phyloP scores from a whole-genome alignment of 176 grass and related monocot genomes.

The Oryza meyeriana region DNA sequence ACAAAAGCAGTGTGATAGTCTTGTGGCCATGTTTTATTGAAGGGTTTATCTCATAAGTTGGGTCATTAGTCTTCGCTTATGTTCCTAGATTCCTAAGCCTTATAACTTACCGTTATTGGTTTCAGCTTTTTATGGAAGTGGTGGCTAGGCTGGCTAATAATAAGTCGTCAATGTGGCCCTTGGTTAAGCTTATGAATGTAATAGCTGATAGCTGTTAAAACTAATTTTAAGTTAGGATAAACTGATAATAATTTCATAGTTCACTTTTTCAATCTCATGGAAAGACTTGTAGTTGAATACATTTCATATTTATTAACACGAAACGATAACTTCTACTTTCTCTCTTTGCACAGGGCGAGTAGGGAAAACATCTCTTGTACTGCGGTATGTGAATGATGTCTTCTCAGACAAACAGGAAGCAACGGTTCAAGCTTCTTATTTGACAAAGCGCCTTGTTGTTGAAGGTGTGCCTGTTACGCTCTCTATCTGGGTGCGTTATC shows the following conservation, averaged over 20 bases:
- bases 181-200: background rate
- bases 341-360: slow-evolving; percentile 50
- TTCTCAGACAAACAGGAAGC: slow-evolving; percentile 87
- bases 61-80: background rate
- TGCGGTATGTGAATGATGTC: slow-evolving; percentile 74
- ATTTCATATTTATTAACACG: background rate
- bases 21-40: background rate
- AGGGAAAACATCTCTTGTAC: slow-evolving; percentile 79
- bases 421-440: slow-evolving; percentile 78
- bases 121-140: slow-evolving; percentile 4
- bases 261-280: background rate
- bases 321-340: slow-evolving; percentile 5
- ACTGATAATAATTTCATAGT: background rate
- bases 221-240: background rate
- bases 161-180: background rate
- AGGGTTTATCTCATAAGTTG: background rate
- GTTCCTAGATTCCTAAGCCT: background rate
- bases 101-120: background rate
- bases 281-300: background rate
- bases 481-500: slow-evolving; percentile 78
- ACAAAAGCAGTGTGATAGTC: background rate
- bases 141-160: background rate
- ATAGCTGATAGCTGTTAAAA: background rate
- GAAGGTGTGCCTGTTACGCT: slow-evolving; percentile 81
- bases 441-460: slow-evolving; percentile 66